Conservation (phyloP, 345 rosid species). For the Eucalyptus erythrocorys region DNA sequence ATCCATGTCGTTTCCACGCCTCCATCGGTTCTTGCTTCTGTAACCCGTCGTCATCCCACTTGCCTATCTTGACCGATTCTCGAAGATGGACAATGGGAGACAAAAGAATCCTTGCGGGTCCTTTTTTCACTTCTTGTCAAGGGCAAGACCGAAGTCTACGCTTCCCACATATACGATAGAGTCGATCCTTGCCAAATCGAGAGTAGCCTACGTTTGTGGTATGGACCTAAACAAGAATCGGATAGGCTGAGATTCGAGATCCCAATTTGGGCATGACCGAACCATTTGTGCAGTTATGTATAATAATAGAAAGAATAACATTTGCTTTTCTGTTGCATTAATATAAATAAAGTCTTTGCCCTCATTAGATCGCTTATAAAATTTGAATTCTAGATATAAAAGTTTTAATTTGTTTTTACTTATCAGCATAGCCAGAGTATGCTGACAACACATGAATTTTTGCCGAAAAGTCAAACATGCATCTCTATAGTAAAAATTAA, state of each 20-base stretch:
- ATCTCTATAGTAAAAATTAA: background rate
- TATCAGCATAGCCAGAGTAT: background rate
- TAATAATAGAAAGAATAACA: background rate
- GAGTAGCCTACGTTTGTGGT: background rate
- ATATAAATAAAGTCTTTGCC: background rate
- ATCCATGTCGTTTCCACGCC: background rate
- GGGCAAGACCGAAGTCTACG: background rate
- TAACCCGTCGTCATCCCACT: background rate
- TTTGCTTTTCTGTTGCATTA: background rate
- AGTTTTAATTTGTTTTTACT: background rate
- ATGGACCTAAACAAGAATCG: rapidly evolving
- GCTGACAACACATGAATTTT: rapidly evolving
- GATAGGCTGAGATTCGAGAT: background rate
- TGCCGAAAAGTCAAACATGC: background rate
- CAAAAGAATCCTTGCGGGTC: background rate
- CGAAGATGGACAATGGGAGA: background rate
- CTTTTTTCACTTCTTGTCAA: background rate
- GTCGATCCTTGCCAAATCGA: background rate
- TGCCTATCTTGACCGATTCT: background rate
- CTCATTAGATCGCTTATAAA: too few species aligned
- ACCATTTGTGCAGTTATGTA: too few species aligned
- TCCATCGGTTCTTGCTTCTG: too few species aligned
- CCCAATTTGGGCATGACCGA: background rate
- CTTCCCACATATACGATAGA: background rate
- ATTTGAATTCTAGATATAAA: background rate